Conservation (phyloP, 177 flowering plant genomes). For the Tripterygium wilfordii region DNA sequence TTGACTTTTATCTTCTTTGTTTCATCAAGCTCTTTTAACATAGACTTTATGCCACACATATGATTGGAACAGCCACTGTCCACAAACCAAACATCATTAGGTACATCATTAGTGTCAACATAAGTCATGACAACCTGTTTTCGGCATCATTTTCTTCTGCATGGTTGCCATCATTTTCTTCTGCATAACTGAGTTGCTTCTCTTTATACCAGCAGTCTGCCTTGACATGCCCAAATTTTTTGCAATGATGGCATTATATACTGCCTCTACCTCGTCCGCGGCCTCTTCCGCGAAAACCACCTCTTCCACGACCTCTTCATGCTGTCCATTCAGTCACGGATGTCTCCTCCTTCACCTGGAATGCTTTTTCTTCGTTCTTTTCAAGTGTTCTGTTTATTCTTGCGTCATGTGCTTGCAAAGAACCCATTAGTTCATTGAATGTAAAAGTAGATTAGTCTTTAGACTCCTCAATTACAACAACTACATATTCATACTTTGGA, state of each 20-base stretch:
- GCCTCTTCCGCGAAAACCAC: not conserved
- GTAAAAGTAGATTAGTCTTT: conserved; percentile 11
- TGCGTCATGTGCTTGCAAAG: conserved; percentile 18
- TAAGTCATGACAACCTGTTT: conserved; percentile 1
- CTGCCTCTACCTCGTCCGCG: conserved; percentile 5
- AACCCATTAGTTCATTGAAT: conserved; percentile 22
- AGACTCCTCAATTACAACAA: conserved; percentile 21
- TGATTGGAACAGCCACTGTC: too few relatives aligned
- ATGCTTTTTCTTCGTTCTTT: conserved; percentile 8
- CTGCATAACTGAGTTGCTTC: not conserved
- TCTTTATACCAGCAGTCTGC: not conserved
- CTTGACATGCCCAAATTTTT: not conserved
- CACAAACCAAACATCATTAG: too few relatives aligned
- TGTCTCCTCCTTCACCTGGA: conserved; percentile 12
- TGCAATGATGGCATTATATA: conserved; percentile 1
- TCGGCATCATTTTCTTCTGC: not conserved
- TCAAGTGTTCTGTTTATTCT: conserved; percentile 9
- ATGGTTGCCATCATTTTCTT: too few relatives aligned
- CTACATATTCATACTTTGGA: conserved; percentile 19
- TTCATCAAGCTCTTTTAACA: too few relatives aligned
- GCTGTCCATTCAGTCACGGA: too few relatives aligned
- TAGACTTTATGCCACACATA: too few relatives aligned
- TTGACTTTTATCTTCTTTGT: conserved; percentile 3
- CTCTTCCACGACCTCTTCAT: not conserved
- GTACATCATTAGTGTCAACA: too few relatives aligned